phyloP scores from a whole-genome alignment of 1,139 yeast species.

The Yamadazyma spencermartinsiae region DNA sequence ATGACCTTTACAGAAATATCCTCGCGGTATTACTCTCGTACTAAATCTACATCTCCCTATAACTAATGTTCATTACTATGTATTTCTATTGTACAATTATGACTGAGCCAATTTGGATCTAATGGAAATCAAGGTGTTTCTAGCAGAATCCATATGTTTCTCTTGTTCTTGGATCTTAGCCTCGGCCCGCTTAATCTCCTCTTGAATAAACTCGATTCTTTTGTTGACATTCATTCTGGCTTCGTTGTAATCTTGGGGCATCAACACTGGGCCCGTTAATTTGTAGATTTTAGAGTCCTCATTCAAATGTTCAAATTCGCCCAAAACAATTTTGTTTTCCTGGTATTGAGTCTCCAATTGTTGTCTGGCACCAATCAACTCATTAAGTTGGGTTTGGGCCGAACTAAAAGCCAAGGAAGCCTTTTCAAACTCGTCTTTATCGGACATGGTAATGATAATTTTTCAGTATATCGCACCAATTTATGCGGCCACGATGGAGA shows the following conservation, averaged over 20 bases:
- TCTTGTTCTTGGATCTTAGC: slow-evolving; percentile 55
- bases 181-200: slow-evolving; percentile 74
- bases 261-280: slow-evolving; percentile 85
- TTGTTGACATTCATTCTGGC: slow-evolving; percentile 82
- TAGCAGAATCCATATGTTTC: slow-evolving; percentile 46
- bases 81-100: neutral
- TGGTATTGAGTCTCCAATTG: slow-evolving; percentile 78
- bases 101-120: slow-evolving; percentile 26
- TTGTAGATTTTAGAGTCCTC: slow-evolving; percentile 74
- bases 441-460: slow-evolving; percentile 1
- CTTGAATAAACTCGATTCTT: slow-evolving; percentile 81
- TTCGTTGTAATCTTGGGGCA: slow-evolving; percentile 84
- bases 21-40: no score
- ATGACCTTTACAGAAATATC: no score
- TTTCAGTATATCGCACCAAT: no score
- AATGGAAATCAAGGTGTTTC: slow-evolving; percentile 48
- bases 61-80: no score
- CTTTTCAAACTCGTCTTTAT: slow-evolving; percentile 37
- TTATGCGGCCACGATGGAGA: no score
- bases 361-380: slow-evolving; percentile 61
- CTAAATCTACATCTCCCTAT: no score
- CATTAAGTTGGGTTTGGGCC: slow-evolving; percentile 39
- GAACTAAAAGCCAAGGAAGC: slow-evolving; percentile 40
- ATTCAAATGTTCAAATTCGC: slow-evolving; percentile 66
- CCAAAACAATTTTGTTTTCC: slow-evolving; percentile 88